Evolutionary conservation across 1,284 basidiomycete species (phyloP).

Genomic region (Lignosus rhinocerotis): DNA sequence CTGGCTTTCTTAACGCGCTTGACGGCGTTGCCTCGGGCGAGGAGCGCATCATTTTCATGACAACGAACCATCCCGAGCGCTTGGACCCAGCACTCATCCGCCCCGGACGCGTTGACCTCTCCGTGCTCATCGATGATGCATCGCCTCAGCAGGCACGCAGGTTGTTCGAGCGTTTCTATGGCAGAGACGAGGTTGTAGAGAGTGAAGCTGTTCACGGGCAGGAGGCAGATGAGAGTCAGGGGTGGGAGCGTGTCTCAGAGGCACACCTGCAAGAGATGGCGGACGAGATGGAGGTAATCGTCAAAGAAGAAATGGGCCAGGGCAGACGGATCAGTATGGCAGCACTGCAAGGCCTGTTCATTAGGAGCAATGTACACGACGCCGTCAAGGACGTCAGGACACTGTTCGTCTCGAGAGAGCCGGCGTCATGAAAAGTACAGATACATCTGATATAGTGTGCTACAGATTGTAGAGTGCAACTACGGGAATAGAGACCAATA

Average conservation of each 20-base stretch:
- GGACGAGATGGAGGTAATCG: slow-evolving; percentile 49
- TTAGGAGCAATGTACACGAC: slow-evolving; percentile 66
- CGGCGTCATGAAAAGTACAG: slow-evolving; percentile 17
- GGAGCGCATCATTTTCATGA: slow-evolving; percentile 98
- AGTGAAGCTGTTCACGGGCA: not conserved
- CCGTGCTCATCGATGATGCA: slow-evolving; percentile 87
- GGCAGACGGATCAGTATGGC: slow-evolving; percentile 88
- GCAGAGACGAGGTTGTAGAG: slow-evolving; percentile 34
- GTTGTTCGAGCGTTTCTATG: slow-evolving; percentile 88
- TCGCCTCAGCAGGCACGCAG: slow-evolving; percentile 77
- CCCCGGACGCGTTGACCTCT: slow-evolving; percentile 91
- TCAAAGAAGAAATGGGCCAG: slow-evolving; percentile 50
- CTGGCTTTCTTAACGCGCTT: slow-evolving; percentile 94
- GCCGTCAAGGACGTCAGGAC: slow-evolving; percentile 59
- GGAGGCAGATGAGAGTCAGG: slow-evolving; percentile 27
- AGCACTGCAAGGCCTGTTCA: slow-evolving; percentile 90
- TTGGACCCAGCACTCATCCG: slow-evolving; percentile 93
- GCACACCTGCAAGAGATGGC: slow-evolving; percentile 52
- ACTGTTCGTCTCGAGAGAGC: slow-evolving; percentile 42
- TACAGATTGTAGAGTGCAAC: not conserved
- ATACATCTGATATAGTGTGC: slow-evolving; percentile 14
- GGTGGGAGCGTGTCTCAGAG: slow-evolving; percentile 28
- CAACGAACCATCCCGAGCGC: slow-evolving; percentile 90
- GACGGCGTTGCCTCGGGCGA: slow-evolving; percentile 98
- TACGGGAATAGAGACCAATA: not conserved